Base-by-base conservation (phyloP, 768 basidiomycete genomes). In the Suillus discolor region DNA sequence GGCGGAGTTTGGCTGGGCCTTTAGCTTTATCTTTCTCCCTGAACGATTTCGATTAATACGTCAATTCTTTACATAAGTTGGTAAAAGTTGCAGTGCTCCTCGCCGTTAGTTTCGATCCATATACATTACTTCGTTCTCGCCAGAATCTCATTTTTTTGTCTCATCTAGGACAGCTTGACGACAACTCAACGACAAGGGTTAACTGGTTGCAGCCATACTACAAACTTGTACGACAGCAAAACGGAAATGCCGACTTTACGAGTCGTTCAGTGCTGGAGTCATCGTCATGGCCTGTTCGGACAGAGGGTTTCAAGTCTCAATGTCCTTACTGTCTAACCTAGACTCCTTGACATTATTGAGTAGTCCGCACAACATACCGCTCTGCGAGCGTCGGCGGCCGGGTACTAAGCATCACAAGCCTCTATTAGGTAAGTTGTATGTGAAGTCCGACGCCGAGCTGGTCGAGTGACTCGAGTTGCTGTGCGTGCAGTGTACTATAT, bases 401-500 rank as follows among this genome's bases (percentile, higher is more conserved):
- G 31, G 31, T 31, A 31, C 31, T 31, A 31, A 31, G 31, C 31
- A 31, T 31, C 31, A 6, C 31, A 51, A 45, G 47, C n/a, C 36
- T 38, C 36, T 25, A 53, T 53, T 53, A 53, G 51, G 51, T 53
- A 53, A 53, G 25, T 53, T 53, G 23, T 16, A 28, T 28, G 49
- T 16, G 15, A 34, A 54, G 28, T 54, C 18, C 57, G 25, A 45
- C 64, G 31, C 31, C 31, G 31, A 31, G 31, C 31, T 31, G 31
- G 31, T 31, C 31, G n/a, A 28, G 51, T 15, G 54, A 69, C 67
- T 66, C 53, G 31, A 28, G 51, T 51, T 51, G 47, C 25, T 9
- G 25, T 61, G 61, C 51, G 42, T 60, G 63, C 70, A 31, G 72
- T 76, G 70, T 65, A 65, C 74, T 74, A 71, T 66, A 74, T 71